A percentile compares a stretch with the other conserved stretches of the same genome.
phyloP scores from a whole-genome alignment of 768 basidiomycete genomes.

The Mycena rosella region DNA sequence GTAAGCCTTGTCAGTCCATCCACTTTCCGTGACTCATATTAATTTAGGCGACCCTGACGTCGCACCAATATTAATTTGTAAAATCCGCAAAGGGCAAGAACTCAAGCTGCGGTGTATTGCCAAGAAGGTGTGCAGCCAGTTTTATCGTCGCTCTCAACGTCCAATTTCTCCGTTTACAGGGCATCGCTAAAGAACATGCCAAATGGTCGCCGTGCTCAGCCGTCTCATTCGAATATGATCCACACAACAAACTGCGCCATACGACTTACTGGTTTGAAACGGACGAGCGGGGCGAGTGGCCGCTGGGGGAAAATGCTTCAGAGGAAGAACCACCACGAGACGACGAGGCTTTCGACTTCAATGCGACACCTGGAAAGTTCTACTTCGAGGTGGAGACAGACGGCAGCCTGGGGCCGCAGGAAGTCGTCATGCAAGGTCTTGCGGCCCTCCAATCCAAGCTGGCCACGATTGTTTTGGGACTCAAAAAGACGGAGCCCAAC shows the following conservation, averaged over 20 bases:
- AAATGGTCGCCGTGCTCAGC: conserved; percentile 99
- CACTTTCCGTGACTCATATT: conserved; percentile 10
- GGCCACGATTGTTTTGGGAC: conserved; percentile 81
- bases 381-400: conserved; percentile 97
- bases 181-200: conserved; percentile 97
- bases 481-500: conserved; percentile 76
- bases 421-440: conserved; percentile 89
- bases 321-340: conserved; percentile 87
- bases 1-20: conserved; percentile 55
- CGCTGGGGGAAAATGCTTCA: conserved; percentile 85
- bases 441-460: conserved; percentile 85
- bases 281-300: conserved; percentile 90
- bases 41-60: conserved; percentile 67
- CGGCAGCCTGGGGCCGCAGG: conserved; percentile 89
- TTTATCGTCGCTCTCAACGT: background rate
- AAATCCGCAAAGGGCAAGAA: conserved; percentile 95
- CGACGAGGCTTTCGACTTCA: conserved; percentile 88
- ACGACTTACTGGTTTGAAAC: conserved; percentile 96
- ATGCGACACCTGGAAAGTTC: conserved; percentile 89
- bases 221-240: conserved; percentile 97
- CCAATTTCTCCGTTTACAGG: conserved; percentile 60
- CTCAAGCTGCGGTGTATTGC: conserved; percentile 88
- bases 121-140: conserved; percentile 78
- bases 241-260: conserved; percentile 96
- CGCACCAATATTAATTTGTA: conserved; percentile 86